Base-by-base conservation (phyloP, 2,329 filamentous ascomycete genomes). In the Fusarium caatingaense region DNA sequence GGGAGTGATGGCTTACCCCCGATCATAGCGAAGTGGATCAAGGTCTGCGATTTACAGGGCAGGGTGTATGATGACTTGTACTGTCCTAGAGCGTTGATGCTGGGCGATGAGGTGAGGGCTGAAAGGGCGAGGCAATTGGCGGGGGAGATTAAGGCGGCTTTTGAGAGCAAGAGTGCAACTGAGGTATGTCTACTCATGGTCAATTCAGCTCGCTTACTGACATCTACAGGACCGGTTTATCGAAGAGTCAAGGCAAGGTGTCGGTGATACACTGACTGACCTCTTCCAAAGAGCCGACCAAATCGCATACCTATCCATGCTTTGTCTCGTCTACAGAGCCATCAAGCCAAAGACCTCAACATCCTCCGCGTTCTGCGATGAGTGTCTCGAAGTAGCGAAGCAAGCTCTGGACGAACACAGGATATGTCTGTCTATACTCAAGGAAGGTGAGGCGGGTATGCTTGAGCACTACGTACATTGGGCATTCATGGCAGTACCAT, bases 401-500 rank as follows among this genome's bases (percentile, higher is more conserved):
- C 20, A 56, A 1, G 57, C 30, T 3, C 41, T 63, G 1, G 57
- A 63, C 6, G 32, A 63, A 8, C 60, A 63, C 3, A 34, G 40
- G 1, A 27, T 47, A n/a, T 63, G 60, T 3, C 7, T 63, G 1
- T 55, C 41, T 0, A 41, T 63, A 2, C 42, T 63, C 3, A 46
- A 41, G 12, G 37, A 28, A 7, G 48, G 44, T 0, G 60, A 63
- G 3, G 8, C 57, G 0, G 8, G 60, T 0, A 5, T 63, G 16
- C 37, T 63, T 11, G 57, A 50, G 37, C 32, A 64, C 5, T 64
- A 49, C 12, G 27, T 64, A 6, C 18, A 64, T 5, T 63, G 60
- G 60, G 60, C 47, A 0, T 60, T 63, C 3, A 55, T 63, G 21
- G 57, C 60, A 1, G 58, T 63, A 1, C 58, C 60, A 1, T 6